Base-by-base conservation (phyloP, 1,284 basidiomycete genomes). In the Leccinum subrobustum region DNA sequence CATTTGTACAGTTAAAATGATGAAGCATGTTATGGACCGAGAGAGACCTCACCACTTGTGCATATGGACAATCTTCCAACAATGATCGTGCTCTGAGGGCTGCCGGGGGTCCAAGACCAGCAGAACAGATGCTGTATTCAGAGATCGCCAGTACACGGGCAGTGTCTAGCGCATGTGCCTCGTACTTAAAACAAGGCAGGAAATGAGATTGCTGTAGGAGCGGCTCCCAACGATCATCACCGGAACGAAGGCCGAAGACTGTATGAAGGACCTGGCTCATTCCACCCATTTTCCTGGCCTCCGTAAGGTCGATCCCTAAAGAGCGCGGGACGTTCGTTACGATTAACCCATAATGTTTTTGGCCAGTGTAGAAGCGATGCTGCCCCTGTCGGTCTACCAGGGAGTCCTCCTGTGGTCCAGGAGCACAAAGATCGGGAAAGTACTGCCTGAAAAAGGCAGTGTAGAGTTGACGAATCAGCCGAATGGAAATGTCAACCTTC, bases 371-470 rank as follows among this genome's bases (percentile, higher is more conserved):
- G 18, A 56, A 62, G 14, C 29, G 35, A 5, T 61, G 51, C 3
- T 61, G 60, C 0, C 50, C 29, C 18, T 63, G 60, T 4, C 42
- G 11, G 9, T 63, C 60, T 11, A 63, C 31, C 48, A 62, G 11
- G 12, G 56, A 47, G 3, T 63, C 60, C 16, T 56, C 50, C 14
- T 56, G 31, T 0, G 33, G 16, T 25, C 48, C 52, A 29, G 20
- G 6, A 16, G 14, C 1, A 5, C 39, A 62, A n/a, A 62, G 52
- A 6, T n/a, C 60, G 2, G 53, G 62, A 18, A 63, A 63, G 8
- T 62, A 63, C 20, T 63, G 53, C 2, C 33, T 16, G 8, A 63
- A 63, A 18, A 62, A 63, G 1, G 56, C 60, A 0, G 53, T 63
- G 4, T 63, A 62, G 2, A 63, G 48, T 16, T 62, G 61, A 2